Evolutionary conservation across 2,329 filamentous ascomycete species (phyloP).

Genomic region (Beauveria sp.): DNA sequence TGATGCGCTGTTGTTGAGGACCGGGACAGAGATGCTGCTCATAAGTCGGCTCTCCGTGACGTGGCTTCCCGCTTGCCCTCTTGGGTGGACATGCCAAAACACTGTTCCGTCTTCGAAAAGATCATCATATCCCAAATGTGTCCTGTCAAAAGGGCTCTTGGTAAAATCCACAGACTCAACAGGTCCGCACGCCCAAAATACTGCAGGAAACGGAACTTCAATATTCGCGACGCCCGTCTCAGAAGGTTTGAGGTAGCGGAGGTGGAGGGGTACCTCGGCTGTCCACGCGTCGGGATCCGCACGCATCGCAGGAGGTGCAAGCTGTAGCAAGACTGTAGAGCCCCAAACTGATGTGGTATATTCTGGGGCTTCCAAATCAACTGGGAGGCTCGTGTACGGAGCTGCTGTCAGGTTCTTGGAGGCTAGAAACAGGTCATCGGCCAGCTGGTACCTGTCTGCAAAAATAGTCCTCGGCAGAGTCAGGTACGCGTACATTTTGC

Average conservation of each 20-base stretch:
- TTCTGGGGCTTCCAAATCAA: conserved; percentile 84
- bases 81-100: conserved; percentile 71
- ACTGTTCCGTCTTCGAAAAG: conserved; percentile 69
- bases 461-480: conserved; percentile 78
- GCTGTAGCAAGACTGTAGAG: conserved; percentile 66
- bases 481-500: conserved; percentile 70
- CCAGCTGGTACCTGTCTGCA: conserved; percentile 79
- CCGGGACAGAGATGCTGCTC: conserved; percentile 55
- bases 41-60: conserved; percentile 31
- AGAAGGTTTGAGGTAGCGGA: conserved; percentile 69
- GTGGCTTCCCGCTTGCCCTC: conserved; percentile 20
- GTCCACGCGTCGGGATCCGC: conserved; percentile 45
- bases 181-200: conserved; percentile 85
- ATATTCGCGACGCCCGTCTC: conserved; percentile 44
- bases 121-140: conserved; percentile 78
- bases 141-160: conserved; percentile 76
- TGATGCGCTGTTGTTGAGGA: conserved; percentile 48
- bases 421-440: conserved; percentile 65
- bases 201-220: conserved; percentile 67
- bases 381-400: conserved; percentile 62
- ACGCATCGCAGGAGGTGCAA: conserved; percentile 45
- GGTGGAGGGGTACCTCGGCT: conserved; percentile 69
- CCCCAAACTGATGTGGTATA: conserved; percentile 76
- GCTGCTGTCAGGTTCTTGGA: conserved; percentile 71
- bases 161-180: conserved; percentile 59